Percentiles rank a stretch among this genome's conserved stretches.
phyloP scores from a whole-genome alignment of 495 filamentous ascomycete species.

The Hyaloscypha hepaticicola region DNA sequence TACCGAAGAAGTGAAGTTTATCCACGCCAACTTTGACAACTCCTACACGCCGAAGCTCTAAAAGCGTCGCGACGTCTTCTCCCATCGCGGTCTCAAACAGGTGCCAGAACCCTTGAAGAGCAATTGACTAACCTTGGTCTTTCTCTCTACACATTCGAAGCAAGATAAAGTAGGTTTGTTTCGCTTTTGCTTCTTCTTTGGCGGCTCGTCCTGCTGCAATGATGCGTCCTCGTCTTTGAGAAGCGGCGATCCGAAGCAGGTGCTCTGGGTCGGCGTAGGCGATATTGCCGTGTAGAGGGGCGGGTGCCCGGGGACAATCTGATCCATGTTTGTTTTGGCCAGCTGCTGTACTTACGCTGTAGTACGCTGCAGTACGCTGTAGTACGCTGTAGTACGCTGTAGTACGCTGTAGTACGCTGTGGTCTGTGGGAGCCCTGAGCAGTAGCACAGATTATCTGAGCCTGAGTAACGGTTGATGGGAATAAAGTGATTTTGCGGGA shows the following conservation, averaged over 20 bases:
- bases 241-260: slow-evolving; percentile 14
- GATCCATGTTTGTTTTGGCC: slow-evolving; percentile 12
- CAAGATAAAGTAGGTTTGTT: slow-evolving; percentile 77
- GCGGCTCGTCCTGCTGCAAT: slow-evolving; percentile 29
- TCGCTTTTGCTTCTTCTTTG: slow-evolving; percentile 65
- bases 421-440: background rate
- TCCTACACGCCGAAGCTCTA: no score
- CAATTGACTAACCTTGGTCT: slow-evolving; percentile 57
- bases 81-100: background rate
- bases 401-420: background rate
- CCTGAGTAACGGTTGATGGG: slow-evolving; percentile 29
- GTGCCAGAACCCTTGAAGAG: background rate
- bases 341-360: background rate
- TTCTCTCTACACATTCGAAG: slow-evolving; percentile 68
- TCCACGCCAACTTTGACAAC: no score
- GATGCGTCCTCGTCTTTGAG: slow-evolving; percentile 17
- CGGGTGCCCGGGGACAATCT: slow-evolving; percentile 8
- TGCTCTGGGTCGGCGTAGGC: slow-evolving; percentile 19
- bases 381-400: background rate
- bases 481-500: slow-evolving; percentile 29
- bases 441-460: background rate
- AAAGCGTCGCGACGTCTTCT: no score
- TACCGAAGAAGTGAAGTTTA: no score
- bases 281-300: slow-evolving; percentile 16
- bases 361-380: background rate